phyloP scores from a whole-genome alignment of 345 rosid genomes.

The Nasturtium officinale region DNA sequence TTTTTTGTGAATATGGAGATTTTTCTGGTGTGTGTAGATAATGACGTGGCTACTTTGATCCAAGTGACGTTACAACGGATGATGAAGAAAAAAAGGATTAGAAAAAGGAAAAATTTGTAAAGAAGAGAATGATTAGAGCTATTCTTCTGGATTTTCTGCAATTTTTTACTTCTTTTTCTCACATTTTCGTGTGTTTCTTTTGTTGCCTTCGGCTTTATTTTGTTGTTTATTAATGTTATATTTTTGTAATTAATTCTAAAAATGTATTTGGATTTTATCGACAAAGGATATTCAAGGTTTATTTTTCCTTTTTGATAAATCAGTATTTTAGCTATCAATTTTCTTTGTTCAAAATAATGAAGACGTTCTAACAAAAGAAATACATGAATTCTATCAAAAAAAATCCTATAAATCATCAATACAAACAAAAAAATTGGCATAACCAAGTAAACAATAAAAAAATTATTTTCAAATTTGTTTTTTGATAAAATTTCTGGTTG shows the following conservation, averaged over 20 bases:
- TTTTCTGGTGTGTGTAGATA: conserved; percentile 29
- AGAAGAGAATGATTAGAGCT: not conserved
- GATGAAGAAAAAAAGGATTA: not conserved
- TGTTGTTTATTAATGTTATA: conserved; percentile 19
- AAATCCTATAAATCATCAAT: too few relatives aligned
- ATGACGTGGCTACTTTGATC: not conserved
- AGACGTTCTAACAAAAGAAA: too few relatives aligned
- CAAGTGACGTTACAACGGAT: not conserved
- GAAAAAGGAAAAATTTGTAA: not conserved
- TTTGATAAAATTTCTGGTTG: too few relatives aligned
- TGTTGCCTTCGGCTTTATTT: not conserved
- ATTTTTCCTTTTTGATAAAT: too few relatives aligned
- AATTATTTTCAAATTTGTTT: too few relatives aligned
- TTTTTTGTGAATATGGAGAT: conserved; percentile 23
- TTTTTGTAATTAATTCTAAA: conserved; percentile 20
- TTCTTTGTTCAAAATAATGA: too few relatives aligned
- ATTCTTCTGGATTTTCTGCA: conserved; percentile 5
- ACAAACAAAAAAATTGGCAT: too few relatives aligned
- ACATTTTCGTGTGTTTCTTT: not conserved
- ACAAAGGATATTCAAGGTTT: too few relatives aligned
- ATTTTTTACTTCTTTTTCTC: not conserved
- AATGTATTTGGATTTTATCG: conserved; percentile 1
- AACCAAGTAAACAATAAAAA: too few relatives aligned
- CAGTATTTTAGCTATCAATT: too few relatives aligned
- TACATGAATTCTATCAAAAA: too few relatives aligned